These are phyloP conservation scores for Tuber magnatum DNA, from an alignment of 495 filamentous ascomycete genomes.

Conservation along the genomic window DNA sequence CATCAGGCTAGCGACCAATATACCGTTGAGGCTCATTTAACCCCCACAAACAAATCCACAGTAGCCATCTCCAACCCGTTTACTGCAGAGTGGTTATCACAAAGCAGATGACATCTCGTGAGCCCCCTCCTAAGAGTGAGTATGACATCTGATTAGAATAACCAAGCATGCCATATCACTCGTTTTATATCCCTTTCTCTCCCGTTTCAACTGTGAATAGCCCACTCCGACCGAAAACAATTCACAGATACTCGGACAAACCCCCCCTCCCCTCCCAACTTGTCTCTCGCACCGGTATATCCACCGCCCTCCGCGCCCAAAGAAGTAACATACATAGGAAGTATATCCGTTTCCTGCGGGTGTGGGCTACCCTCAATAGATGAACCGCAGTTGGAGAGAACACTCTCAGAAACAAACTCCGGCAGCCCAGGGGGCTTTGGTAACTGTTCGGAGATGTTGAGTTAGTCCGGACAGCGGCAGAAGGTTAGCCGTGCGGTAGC, in stretches of 20 bases:
- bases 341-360: background rate
- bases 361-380: background rate
- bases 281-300: background rate
- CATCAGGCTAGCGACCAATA: background rate
- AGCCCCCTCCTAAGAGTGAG: background rate
- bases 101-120: background rate
- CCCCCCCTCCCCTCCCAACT: background rate
- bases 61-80: background rate
- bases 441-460: background rate
- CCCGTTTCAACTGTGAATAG: background rate
- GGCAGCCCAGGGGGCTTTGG: background rate
- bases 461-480: background rate
- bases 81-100: background rate
- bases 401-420: background rate
- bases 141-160: background rate
- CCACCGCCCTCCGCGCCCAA: background rate
- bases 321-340: background rate
- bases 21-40: background rate
- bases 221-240: background rate
- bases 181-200: background rate
- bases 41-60: background rate
- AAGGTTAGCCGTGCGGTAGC: background rate
- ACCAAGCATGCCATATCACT: background rate
- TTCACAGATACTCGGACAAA: background rate
- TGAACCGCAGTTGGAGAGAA: background rate